Base-by-base conservation (phyloP, 495 filamentous ascomycete genomes). In the Tetracladium setigerum region DNA sequence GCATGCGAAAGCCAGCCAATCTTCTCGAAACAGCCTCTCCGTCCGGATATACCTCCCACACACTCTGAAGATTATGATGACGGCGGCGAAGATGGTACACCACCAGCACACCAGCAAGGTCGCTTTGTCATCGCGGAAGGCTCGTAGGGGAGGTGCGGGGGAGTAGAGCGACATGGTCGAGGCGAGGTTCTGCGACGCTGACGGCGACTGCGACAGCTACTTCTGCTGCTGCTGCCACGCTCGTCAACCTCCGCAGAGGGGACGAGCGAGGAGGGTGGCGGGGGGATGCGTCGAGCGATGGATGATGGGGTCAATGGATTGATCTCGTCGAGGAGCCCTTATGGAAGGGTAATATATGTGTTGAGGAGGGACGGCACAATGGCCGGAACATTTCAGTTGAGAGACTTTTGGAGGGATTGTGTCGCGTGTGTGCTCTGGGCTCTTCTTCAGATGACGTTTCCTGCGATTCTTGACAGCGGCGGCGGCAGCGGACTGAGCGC, bases 31-130 rank as follows among this genome's bases (percentile, higher is more conserved):
- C 30, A 96, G 73, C 53, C 71, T 77, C 61, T 95, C 82, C 24
- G 84, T 86, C 19, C 92, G 74, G 7, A 89, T 68, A 59, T 88
- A 91, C 33, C 92, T 82, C 17, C 92, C 90, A 46, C 60, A 65
- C 9, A 95, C 62, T 0, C 92, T 78, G 27, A 87, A 70, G 14
- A 88, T 48, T 49, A 98, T 95, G 50, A 95, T 85, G 32, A 77
- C 74, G 39, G 89, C 66, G 30, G 88, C 86, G 59, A 94, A 92
- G 6, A 68, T 69, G 7, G 89, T 94, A 48, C 87, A 87, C 92
- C 92, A 95, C 86, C 89, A 96, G 60, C 85, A 90, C 57, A 92
- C 87, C 44, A 96, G 71, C 34, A 98, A 73, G 0, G 86, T 89
- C 17, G 87, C 81, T 50, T 87, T 83, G 65, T 87, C 74, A 24